Percentiles rank a stretch among this genome's conserved stretches.
Evolutionary conservation across 768 basidiomycete genomes (phyloP).

Genomic region (Rickenella mellea): DNA sequence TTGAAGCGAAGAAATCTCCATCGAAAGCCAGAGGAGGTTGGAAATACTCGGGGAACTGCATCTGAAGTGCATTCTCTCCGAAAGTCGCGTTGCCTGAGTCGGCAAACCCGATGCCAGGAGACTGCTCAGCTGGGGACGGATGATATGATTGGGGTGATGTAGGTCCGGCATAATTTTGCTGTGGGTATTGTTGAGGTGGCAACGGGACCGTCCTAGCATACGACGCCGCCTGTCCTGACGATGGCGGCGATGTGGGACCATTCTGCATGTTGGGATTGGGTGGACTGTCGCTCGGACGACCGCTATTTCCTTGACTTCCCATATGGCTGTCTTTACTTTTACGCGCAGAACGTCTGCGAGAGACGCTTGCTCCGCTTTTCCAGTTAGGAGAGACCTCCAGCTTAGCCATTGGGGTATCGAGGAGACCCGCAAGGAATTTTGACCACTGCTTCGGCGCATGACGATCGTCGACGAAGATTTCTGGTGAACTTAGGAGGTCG

Average conservation of each 20-base stretch:
- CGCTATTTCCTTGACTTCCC: no score
- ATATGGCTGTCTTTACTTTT: no score
- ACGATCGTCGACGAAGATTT: constrained; percentile 70
- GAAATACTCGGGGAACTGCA: constrained; percentile 32
- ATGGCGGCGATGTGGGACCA: no score
- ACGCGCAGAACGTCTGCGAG: no score
- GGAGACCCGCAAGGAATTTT: constrained; percentile 64
- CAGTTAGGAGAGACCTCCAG: constrained; percentile 3
- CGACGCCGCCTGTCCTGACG: no score
- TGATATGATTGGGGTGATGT: no score
- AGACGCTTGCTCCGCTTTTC: not conserved
- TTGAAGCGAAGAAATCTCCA: constrained; percentile 48
- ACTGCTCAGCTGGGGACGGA: no score
- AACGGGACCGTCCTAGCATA: no score
- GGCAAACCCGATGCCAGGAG: no score
- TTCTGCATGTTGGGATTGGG: no score
- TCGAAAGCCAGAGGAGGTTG: constrained; percentile 49
- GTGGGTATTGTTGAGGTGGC: not conserved
- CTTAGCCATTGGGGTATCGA: constrained; percentile 46
- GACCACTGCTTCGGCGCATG: constrained; percentile 78
- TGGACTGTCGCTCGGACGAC: no score
- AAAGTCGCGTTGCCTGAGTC: no score
- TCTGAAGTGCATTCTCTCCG: constrained; percentile 7
- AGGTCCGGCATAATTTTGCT: not conserved
- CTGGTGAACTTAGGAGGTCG: constrained; percentile 56